Evolutionary conservation across 1,284 basidiomycete genomes (phyloP), one percentile per base, ranked within the genome.

Genomic region (Marasmius fiardii): DNA sequence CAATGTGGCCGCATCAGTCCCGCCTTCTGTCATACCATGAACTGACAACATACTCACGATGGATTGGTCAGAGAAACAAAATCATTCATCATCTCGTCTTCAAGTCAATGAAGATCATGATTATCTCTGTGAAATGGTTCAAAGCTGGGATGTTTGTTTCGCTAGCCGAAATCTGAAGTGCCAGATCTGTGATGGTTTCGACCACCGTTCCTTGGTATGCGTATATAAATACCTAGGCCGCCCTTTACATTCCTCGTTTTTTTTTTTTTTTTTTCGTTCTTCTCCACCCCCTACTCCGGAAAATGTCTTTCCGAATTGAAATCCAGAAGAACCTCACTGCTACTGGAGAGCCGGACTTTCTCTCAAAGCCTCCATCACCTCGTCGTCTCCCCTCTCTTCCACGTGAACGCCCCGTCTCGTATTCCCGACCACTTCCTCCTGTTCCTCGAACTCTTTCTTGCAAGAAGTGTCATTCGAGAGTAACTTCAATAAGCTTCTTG

Each of bases 381-480:
- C 70, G 70, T 51, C 65, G 67, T 51, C 65, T 71, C 16, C 71
- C 71, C 5, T 64, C 69, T 33, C 63, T 71, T 26, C 67, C 71
- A 24, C 64, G 61, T 5, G 55, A 44, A 53, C 16, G 47, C 24
- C 35, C 53, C 44, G 21, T 55, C 41, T 45, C 63, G 34, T 58
- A 63, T n/a, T 71, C 73, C 11, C 66, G 76, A 26, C 74, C 73
- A 12, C 64, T 77, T 21, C 75, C 75, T 4, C 66, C 66, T 61
- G 72, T 78, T 26, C 77, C 77, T 3, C 70, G 68, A 44, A 64
- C 71, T 18, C 65, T 79, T 12, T 65, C 68, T 34, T 79, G 77
- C 63, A 77, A 76, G 61, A 65, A 70, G 51, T 81, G 79, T 61
- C 64, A 65, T 35, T 72, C 71, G 2, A 73, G 67, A 50, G 74